Evolutionary conservation across 2,329 filamentous ascomycete species (phyloP).

Genomic region (Cytospora chrysosperma): DNA sequence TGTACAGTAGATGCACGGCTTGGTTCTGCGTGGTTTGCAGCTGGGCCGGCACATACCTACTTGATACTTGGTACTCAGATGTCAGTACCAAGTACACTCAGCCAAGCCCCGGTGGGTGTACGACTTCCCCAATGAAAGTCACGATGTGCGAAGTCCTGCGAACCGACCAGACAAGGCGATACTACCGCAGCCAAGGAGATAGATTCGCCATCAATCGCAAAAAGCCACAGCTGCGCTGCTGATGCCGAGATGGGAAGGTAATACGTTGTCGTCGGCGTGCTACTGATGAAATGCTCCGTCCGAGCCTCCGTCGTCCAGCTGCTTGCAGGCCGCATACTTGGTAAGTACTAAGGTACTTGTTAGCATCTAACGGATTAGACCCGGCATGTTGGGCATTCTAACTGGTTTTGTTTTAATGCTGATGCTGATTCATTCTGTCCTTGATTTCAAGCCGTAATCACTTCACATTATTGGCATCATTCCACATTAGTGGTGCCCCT

Average conservation of each 20-base stretch:
- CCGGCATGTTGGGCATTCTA: not conserved
- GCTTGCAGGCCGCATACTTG: no score
- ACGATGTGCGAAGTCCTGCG: not conserved
- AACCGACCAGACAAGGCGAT: not conserved
- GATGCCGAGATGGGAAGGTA: not conserved
- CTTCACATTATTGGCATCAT: not conserved
- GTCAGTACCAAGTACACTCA: no score
- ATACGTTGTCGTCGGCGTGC: not conserved
- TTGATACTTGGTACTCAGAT: no score
- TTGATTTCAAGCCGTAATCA: not conserved
- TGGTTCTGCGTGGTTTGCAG: not conserved
- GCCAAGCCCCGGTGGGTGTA: not conserved
- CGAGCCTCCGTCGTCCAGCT: not conserved
- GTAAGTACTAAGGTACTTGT: no score
- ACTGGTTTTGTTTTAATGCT: not conserved
- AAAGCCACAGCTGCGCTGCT: not conserved
- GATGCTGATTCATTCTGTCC: not conserved
- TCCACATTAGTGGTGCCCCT: slow-evolving; percentile 6
- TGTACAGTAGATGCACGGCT: no score
- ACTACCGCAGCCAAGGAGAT: not conserved
- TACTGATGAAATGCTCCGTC: not conserved
- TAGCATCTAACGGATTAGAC: not conserved
- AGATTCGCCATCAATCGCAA: not conserved
- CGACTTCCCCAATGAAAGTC: no score
- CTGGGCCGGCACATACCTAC: not conserved